Base-by-base conservation (phyloP, 2,329 filamentous ascomycete species). In the Cryphonectria parasitica region DNA sequence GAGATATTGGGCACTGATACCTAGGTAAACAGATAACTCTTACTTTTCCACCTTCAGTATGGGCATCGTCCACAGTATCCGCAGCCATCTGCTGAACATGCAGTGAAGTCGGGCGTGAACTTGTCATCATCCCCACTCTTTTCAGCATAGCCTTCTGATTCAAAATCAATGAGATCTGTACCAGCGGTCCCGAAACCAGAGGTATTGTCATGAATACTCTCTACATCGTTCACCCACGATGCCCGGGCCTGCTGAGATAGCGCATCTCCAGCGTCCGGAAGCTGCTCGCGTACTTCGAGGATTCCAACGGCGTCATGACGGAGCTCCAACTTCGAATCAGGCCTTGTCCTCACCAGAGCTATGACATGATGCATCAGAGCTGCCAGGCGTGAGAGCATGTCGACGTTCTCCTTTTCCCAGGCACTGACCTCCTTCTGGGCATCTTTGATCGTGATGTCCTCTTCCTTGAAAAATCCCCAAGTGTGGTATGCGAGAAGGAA, bases 371-470 rank as follows among this genome's bases (percentile, higher is more conserved):
- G 73, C 39, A 80, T 62, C 19, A 81, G 69, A 1, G 73, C 76
- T 0, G 76, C 78, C 1, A 84, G 72, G 8, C 73, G 75, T 2
- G 76, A 74, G 7, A 85, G 76, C 0, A 74, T 74, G 0, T 68
- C 28, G 22, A 77, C 74, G 49, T 80, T 78, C 4, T 76, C 68
- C 7, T 69, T 71, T 69, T 84, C 82, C 83, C 83, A 85, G 1
- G 72, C 63, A 2, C 73, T 65, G 28, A 84, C 73, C 3, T 79
- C 71, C 0, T 75, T 71, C 0, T 73, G 70, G 2, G 82, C 75
- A 52, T 82, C 75, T 25, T 74, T 73, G 43, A 83, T 73, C 64
- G 87, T 90, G 41, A 72, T 71, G 5, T 73, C 70, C 11, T 73
- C 64, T 5, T 71, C 70, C 22, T 72, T 60, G 41, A 73, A 73